Percentiles rank a stretch among this genome's conserved stretches.
These are phyloP conservation scores for Flagelloscypha sp. DNA, from an alignment of 768 basidiomycete species.

Conservation along the genomic window DNA sequence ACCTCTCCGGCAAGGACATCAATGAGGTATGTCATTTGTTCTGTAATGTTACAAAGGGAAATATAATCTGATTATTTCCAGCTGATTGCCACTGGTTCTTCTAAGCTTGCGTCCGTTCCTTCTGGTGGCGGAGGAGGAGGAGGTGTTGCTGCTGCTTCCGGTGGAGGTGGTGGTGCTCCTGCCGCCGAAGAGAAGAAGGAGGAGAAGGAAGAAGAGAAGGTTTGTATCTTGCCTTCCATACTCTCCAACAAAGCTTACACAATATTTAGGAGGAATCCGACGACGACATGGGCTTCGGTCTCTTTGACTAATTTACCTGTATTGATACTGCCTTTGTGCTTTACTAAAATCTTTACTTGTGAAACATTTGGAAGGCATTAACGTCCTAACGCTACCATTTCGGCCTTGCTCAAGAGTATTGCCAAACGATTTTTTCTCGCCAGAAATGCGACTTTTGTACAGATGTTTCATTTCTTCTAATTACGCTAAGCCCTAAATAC, in stretches of 20 bases:
- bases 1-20: constrained; percentile 87
- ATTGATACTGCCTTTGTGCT: not conserved
- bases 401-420: too few species aligned
- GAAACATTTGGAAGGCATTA: too few species aligned
- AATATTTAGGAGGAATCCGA: constrained; percentile 75
- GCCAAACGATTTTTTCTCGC: too few species aligned
- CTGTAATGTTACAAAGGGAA: not conserved
- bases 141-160: constrained; percentile 40
- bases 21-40: constrained; percentile 49
- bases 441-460: too few species aligned
- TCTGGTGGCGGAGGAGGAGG: constrained; percentile 80
- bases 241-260: constrained; percentile 9
- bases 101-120: constrained; percentile 95
- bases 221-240: constrained; percentile 22
- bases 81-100: constrained; percentile 88
- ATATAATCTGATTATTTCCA: constrained; percentile 19
- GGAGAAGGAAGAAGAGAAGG: constrained; percentile 89
- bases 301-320: constrained; percentile 70
- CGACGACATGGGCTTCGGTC: constrained; percentile 99
- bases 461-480: too few species aligned
- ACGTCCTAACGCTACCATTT: too few species aligned
- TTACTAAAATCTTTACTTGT: too few species aligned
- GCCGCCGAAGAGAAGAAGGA: constrained; percentile 74
- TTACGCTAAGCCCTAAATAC: too few species aligned
- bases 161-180: constrained; percentile 51